phyloP scores from a whole-genome alignment of 1,284 basidiomycete genomes.

The Papiliotrema fonsecae region DNA sequence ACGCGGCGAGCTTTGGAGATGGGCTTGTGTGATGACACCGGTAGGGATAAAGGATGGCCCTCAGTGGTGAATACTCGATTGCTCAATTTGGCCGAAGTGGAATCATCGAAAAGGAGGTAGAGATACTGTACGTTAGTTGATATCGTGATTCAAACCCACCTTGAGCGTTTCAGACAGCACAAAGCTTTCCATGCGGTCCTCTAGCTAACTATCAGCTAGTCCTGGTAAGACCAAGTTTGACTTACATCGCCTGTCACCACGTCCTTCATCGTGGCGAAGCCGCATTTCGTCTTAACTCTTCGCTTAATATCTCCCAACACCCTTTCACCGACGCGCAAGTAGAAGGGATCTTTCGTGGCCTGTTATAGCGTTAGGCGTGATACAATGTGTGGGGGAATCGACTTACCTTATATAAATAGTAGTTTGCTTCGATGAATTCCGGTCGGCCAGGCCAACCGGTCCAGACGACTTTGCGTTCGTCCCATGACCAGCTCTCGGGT shows the following conservation, averaged over 20 bases:
- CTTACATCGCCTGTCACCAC: slow-evolving; percentile 62
- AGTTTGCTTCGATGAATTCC: slow-evolving; percentile 90
- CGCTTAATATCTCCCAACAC: slow-evolving; percentile 68
- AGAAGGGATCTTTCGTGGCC: slow-evolving; percentile 87
- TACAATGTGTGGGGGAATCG: background rate
- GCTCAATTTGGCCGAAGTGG: slow-evolving; percentile 60
- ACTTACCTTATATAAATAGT: slow-evolving; percentile 81
- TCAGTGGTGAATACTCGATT: slow-evolving; percentile 83
- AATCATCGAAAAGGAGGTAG: slow-evolving; percentile 81
- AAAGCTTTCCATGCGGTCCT: slow-evolving; percentile 92
- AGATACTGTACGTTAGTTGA: slow-evolving; percentile 60
- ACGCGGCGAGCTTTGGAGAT: slow-evolving; percentile 58
- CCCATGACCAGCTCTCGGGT: slow-evolving; percentile 84
- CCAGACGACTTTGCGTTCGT: slow-evolving; percentile 65
- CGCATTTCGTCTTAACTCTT: slow-evolving; percentile 75
- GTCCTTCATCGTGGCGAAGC: slow-evolving; percentile 73
- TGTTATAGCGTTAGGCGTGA: slow-evolving; percentile 38
- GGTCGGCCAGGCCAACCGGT: slow-evolving; percentile 76
- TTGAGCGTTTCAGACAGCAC: slow-evolving; percentile 84
- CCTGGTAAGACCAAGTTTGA: background rate
- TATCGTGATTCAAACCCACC: slow-evolving; percentile 46
- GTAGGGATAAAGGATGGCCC: slow-evolving; percentile 77
- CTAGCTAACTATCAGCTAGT: slow-evolving; percentile 48
- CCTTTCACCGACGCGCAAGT: slow-evolving; percentile 82
- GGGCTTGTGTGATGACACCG: slow-evolving; percentile 54